A percentile compares a stretch with the other conserved stretches of the same genome.
Conservation (phyloP, 129 eudicot species). For the Deinandra increscens region DNA sequence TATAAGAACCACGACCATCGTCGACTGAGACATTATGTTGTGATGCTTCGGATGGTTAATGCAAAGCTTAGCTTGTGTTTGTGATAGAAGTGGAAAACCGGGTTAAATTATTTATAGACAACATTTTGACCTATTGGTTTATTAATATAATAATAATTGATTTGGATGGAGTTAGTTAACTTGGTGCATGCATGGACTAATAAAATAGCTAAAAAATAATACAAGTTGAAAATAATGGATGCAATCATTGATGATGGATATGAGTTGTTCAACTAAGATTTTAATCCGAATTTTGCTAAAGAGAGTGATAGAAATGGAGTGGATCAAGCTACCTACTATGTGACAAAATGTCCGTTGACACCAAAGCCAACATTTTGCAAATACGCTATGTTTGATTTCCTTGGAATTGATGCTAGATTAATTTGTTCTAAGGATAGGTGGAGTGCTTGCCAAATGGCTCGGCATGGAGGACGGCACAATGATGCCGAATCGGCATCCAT, state of each 20-base stretch:
- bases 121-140: no score
- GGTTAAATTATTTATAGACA: constrained; percentile 26
- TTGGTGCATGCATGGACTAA: no score
- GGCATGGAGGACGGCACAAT: no score
- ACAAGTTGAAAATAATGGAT: constrained; percentile 7
- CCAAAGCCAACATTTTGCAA: background rate
- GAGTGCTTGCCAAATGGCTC: no score
- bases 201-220: no score
- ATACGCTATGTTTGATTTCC: no score
- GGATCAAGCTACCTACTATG: constrained; percentile 46
- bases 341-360: constrained; percentile 28
- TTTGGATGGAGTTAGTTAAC: no score
- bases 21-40: constrained; percentile 31
- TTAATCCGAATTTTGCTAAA: background rate
- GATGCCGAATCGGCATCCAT: no score
- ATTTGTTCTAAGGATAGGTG: no score
- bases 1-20: constrained; percentile 30
- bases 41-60: background rate
- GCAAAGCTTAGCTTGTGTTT: constrained; percentile 8
- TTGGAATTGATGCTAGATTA: no score
- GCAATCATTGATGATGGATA: constrained; percentile 20
- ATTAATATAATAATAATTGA: no score
- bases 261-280: constrained; percentile 32
- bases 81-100: constrained; percentile 25
- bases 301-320: constrained; percentile 20